phyloP scores from a whole-genome alignment of 108 stramenopile species.

The Skeletonema grethae region DNA sequence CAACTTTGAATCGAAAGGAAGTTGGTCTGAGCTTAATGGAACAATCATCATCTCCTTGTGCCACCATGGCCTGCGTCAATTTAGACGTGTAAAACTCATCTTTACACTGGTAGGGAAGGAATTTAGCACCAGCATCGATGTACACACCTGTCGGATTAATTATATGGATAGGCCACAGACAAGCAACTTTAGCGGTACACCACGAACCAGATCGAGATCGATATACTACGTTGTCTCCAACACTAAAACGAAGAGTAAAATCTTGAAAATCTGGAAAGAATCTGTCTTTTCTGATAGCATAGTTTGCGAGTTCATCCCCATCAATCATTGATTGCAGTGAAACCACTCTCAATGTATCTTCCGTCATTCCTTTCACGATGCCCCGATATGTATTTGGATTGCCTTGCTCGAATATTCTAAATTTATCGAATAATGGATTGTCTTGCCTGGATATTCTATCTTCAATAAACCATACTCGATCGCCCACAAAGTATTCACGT shows the following conservation, averaged over 20 bases:
- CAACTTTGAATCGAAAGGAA: neutral
- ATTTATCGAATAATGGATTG: too few relatives aligned
- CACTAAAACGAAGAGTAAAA: neutral
- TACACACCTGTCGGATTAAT: neutral
- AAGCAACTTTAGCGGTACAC: neutral
- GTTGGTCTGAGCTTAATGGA: neutral
- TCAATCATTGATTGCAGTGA: neutral
- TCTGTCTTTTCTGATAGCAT: neutral
- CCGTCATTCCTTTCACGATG: neutral
- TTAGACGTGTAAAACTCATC: too few relatives aligned
- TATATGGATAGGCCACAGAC: neutral
- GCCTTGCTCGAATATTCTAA: neutral
- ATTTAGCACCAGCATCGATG: too few relatives aligned
- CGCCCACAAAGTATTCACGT: neutral
- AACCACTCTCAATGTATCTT: neutral
- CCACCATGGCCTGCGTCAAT: too few relatives aligned
- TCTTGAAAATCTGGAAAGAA: neutral
- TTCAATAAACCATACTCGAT: neutral
- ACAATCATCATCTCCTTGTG: neutral
- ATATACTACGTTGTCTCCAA: neutral
- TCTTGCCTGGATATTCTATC: neutral
- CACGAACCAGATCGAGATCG: neutral
- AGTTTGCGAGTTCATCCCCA: neutral
- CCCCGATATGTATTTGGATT: constrained; percentile 4
- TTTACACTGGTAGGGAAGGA: too few relatives aligned